Conservation (phyloP, 129 eudicot species). For the Arctium minus region DNA sequence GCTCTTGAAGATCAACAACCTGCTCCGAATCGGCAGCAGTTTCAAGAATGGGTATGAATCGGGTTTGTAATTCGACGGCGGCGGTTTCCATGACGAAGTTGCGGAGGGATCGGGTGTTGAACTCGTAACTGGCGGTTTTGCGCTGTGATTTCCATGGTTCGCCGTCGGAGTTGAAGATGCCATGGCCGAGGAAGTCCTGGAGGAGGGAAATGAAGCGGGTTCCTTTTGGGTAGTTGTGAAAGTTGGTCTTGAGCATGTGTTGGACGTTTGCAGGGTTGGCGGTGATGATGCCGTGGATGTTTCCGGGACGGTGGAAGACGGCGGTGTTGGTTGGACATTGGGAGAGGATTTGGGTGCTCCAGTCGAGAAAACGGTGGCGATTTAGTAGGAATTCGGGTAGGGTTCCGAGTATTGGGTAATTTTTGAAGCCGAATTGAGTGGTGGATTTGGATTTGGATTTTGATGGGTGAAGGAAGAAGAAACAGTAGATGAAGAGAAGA, state of each 20-base stretch:
- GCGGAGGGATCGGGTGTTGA: slow-evolving; percentile 54
- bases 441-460: slow-evolving; percentile 15
- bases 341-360: slow-evolving; percentile 70
- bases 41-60: slow-evolving; percentile 53
- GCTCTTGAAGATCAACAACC: slow-evolving; percentile 62
- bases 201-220: slow-evolving; percentile 47
- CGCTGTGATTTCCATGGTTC: slow-evolving; percentile 60
- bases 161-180: slow-evolving; percentile 83
- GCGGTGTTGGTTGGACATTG: slow-evolving; percentile 60
- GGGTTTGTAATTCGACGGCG: slow-evolving; percentile 29
- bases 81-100: slow-evolving; percentile 52
- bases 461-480: slow-evolving; percentile 8
- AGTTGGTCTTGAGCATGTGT: slow-evolving; percentile 67
- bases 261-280: slow-evolving; percentile 67
- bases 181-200: slow-evolving; percentile 64
- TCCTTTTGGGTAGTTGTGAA: slow-evolving; percentile 81
- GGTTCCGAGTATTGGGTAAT: slow-evolving; percentile 60
- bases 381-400: slow-evolving; percentile 62
- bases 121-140: slow-evolving; percentile 76
- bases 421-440: slow-evolving; percentile 42
- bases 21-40: slow-evolving; percentile 18
- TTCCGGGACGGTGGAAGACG: slow-evolving; percentile 63
- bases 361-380: slow-evolving; percentile 88
- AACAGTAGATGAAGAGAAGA: slow-evolving; percentile 5
- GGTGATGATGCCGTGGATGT: slow-evolving; percentile 62